A percentile compares a stretch with the other conserved stretches of the same genome.
These are phyloP conservation scores for Colletotrichum spaethianum DNA, from an alignment of 2,329 filamentous ascomycete genomes.

Conservation along the genomic window DNA sequence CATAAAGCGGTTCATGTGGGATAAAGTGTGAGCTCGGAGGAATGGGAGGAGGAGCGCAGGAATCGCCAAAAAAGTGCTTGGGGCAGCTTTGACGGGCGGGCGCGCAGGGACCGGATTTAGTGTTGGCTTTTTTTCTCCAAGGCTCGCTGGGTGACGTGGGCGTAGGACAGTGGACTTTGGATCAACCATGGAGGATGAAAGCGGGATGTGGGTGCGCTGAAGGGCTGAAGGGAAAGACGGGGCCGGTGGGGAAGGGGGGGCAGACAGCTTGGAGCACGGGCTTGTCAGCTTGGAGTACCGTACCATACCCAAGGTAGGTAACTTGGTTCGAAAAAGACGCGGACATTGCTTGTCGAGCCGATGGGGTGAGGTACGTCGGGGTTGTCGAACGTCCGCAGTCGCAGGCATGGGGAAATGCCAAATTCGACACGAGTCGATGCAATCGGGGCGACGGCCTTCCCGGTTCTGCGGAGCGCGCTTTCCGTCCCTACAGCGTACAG, in stretches of 20 bases:
- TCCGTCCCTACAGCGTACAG: background rate
- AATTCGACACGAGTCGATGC: too few species aligned
- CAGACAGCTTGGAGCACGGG: too few species aligned
- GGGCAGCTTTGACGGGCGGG: slow-evolving; percentile 21
- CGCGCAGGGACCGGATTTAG: slow-evolving; percentile 21
- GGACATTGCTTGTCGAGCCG: too few species aligned
- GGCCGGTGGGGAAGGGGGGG: background rate
- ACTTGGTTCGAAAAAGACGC: too few species aligned
- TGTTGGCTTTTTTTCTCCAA: background rate
- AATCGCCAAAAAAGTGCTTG: background rate
- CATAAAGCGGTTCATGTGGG: slow-evolving; percentile 27
- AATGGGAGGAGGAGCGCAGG: slow-evolving; percentile 6
- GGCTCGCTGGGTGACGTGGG: slow-evolving; percentile 22
- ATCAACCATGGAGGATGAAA: background rate
- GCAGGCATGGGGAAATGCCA: too few species aligned
- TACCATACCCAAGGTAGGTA: too few species aligned
- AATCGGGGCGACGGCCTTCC: background rate
- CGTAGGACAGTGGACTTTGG: slow-evolving; percentile 3
- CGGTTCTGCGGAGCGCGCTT: background rate
- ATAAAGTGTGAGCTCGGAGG: slow-evolving; percentile 8
- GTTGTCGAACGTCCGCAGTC: too few species aligned
- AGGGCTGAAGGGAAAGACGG: background rate
- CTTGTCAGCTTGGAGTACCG: too few species aligned
- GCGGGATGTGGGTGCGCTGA: slow-evolving; percentile 13
- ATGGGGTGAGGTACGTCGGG: too few species aligned